phyloP scores from a whole-genome alignment of 2,329 filamentous ascomycete genomes.

The Aspergillus clavatus region DNA sequence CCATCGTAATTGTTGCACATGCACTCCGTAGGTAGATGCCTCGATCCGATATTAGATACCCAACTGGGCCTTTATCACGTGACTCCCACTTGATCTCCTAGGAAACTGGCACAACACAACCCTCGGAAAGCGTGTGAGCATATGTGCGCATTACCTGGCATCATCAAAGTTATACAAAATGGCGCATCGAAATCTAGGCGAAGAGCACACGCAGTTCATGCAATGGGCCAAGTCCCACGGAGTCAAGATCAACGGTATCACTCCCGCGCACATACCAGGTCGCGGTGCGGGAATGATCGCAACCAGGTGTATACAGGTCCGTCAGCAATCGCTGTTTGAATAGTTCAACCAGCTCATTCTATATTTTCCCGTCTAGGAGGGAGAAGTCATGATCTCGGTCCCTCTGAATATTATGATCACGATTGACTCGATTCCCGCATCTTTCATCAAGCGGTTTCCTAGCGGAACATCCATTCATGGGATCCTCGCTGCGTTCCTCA shows the following conservation, averaged over 20 bases:
- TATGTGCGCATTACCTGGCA: too few species aligned
- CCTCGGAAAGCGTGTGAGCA: too few species aligned
- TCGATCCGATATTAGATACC: too few species aligned
- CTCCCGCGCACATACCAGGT: constrained; percentile 61
- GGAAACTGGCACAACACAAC: too few species aligned
- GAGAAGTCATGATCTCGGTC: constrained; percentile 59
- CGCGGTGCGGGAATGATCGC: constrained; percentile 74
- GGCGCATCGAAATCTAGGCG: neutral
- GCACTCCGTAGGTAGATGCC: too few species aligned
- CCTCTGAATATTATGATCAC: constrained; percentile 60
- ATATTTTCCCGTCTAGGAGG: constrained; percentile 38
- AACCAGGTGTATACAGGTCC: constrained; percentile 58
- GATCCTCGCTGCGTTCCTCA: constrained; percentile 63
- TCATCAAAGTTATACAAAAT: neutral
- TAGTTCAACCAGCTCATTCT: neutral
- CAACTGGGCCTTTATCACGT: too few species aligned
- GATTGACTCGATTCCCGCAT: constrained; percentile 53
- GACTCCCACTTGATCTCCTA: too few species aligned
- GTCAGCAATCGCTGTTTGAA: neutral
- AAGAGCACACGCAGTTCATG: constrained; percentile 49
- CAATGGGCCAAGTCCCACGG: constrained; percentile 62
- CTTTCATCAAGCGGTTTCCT: constrained; percentile 50
- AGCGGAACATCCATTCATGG: constrained; percentile 61
- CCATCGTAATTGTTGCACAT: too few species aligned
- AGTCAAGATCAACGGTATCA: constrained; percentile 62